Evolutionary conservation across 768 basidiomycete genomes (phyloP).

Genomic region (Sutorius australiensis): DNA sequence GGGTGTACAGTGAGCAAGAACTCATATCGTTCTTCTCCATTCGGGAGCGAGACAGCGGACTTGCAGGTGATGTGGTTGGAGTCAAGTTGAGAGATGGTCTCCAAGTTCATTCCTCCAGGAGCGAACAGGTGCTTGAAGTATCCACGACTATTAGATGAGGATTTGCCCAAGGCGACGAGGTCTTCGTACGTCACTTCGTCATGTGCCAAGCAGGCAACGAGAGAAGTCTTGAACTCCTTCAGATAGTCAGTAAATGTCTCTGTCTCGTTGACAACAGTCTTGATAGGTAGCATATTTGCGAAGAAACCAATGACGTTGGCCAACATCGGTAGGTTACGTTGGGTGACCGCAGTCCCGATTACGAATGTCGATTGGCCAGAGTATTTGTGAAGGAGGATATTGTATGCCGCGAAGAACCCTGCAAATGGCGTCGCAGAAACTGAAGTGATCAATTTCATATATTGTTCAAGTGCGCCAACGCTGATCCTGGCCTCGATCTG

Average conservation of each 20-base stretch:
- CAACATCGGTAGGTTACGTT: constrained; percentile 28
- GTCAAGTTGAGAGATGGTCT: constrained; percentile 23
- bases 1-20: constrained; percentile 25
- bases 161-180: constrained; percentile 26
- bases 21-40: constrained; percentile 27
- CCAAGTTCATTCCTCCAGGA: constrained; percentile 27
- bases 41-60: constrained; percentile 22
- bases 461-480: constrained; percentile 17
- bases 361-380: constrained; percentile 28
- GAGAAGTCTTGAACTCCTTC: constrained; percentile 18
- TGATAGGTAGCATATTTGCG: constrained; percentile 30
- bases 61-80: constrained; percentile 14
- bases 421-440: constrained; percentile 24
- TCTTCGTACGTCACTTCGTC: constrained; percentile 32
- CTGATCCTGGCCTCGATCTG: constrained; percentile 25
- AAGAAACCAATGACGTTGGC: constrained; percentile 29
- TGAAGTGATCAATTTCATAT: constrained; percentile 17
- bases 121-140: constrained; percentile 33
- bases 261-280: constrained; percentile 25
- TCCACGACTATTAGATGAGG: constrained; percentile 21
- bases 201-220: constrained; percentile 22
- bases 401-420: constrained; percentile 31
- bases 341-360: constrained; percentile 30
- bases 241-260: constrained; percentile 25
- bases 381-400: constrained; percentile 33